Conservation (phyloP, 768 basidiomycete genomes). For the Lactarius akahatsu region DNA sequence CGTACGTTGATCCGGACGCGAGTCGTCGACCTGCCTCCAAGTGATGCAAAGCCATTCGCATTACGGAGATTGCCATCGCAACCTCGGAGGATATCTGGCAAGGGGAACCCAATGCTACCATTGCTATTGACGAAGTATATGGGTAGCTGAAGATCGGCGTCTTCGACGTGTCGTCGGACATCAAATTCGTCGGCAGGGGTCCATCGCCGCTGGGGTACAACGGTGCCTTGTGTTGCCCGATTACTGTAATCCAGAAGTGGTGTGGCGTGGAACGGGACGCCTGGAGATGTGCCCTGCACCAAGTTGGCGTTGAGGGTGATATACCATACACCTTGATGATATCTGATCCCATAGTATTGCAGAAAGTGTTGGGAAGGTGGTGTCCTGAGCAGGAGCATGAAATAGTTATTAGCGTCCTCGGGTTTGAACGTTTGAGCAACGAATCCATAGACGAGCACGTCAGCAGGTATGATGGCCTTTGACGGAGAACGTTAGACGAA, state of each 20-base stretch:
- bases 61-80: constrained; percentile 1
- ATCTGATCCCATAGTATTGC: neutral
- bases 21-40: neutral
- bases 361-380: neutral
- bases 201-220: constrained; percentile 22
- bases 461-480: neutral
- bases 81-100: constrained; percentile 12
- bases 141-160: constrained; percentile 9
- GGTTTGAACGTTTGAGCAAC: constrained; percentile 1
- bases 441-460: constrained; percentile 11
- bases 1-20: neutral
- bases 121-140: constrained; percentile 7
- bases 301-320: neutral
- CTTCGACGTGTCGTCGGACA: constrained; percentile 1
- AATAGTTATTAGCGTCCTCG: neutral
- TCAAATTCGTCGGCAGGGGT: constrained; percentile 6
- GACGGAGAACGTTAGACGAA: too few species aligned
- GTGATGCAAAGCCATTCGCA: neutral
- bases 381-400: constrained; percentile 7
- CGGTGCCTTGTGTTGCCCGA: neutral
- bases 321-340: constrained; percentile 5
- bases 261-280: neutral
- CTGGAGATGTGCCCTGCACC: neutral
- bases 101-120: neutral
- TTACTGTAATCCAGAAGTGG: constrained; percentile 7